Percentiles rank a stretch among this genome's conserved stretches.
These are phyloP conservation scores for Carex littledalei DNA, from an alignment of 176 grass and related monocot species.

Conservation along the genomic window DNA sequence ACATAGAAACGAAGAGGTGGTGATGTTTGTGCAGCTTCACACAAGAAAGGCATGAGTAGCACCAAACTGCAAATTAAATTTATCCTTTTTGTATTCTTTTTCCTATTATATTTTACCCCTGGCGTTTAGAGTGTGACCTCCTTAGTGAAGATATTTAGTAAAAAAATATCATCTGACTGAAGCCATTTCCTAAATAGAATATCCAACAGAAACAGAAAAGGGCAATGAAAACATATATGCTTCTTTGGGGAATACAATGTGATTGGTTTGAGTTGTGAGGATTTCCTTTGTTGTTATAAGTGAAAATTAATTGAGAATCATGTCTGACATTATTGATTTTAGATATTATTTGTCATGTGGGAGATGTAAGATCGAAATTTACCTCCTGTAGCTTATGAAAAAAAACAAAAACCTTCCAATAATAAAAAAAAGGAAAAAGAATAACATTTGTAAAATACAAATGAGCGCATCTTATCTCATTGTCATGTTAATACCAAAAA, in stretches of 20 bases:
- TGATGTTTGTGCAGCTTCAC: constrained; percentile 21
- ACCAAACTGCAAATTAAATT: constrained; percentile 10
- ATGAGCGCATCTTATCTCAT: not conserved
- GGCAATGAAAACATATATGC: not conserved
- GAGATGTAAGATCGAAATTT: not conserved
- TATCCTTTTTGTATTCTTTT: not conserved
- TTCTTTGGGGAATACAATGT: not conserved
- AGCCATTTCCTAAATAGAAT: not conserved
- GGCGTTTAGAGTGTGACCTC: not conserved
- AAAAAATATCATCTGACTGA: not conserved
- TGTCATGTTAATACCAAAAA: not conserved
- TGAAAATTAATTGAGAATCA: not conserved
- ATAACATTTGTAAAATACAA: not conserved
- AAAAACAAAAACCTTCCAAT: too few species aligned
- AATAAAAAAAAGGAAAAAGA: too few species aligned
- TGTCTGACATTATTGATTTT: not conserved
- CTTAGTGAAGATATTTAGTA: not conserved
- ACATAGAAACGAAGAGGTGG: not conserved
- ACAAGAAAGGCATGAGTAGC: constrained; percentile 10
- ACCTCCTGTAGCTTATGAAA: not conserved
- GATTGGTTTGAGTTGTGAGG: not conserved
- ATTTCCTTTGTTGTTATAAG: not conserved
- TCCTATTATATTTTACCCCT: not conserved
- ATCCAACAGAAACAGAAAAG: not conserved
- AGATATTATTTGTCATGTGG: not conserved